Base-by-base conservation (phyloP, 345 rosid species). In the Eutrema heterophyllum region DNA sequence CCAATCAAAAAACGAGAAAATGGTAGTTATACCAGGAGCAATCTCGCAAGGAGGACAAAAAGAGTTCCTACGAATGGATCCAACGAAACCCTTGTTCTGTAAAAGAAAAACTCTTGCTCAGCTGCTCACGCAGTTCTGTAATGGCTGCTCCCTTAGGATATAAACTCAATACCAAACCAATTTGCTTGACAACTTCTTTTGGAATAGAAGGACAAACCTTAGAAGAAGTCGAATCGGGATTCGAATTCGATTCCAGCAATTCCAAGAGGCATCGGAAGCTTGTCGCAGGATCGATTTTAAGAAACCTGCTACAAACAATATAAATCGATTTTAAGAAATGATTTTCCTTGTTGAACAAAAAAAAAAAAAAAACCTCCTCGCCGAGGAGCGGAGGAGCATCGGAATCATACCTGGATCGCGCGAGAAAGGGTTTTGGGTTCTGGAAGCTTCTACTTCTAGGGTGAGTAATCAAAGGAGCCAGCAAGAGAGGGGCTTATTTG, bases 71-170 rank as follows among this genome's bases (percentile, higher is more conserved):
- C n/a, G n/a, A n/a, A n/a, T n/a, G n/a, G n/a, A n/a, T n/a, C n/a
- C n/a, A n/a, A n/a, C n/a, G n/a, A n/a, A n/a, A n/a, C n/a, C n/a
- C n/a, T n/a, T n/a, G n/a, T n/a, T n/a, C n/a, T n/a, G n/a, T n/a
- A n/a, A n/a, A n/a, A n/a, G n/a, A n/a, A n/a, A n/a, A n/a, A n/a
- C 79, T 67, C 54, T 51, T 86, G 11, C 4, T 68, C 84, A 93
- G 76, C 83, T 88, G 91, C 10, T 70, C 7, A 54, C 87, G 85
- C n/a, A 94, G 81, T 6, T 82, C 85, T 1, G 81, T 54, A 64
- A 88, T 79, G 12, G 81, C 4, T 46, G 84, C 71, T 65, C 97
- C 98, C 30, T 82, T 71, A 5, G 93, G 96, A 51, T 79, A 48
- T 11, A 62, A 72, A 41, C 76, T 81, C 78, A 94, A 62, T 43